Base-by-base conservation (phyloP, 495 filamentous ascomycete genomes). In the Hyaloscypha bicolor region DNA sequence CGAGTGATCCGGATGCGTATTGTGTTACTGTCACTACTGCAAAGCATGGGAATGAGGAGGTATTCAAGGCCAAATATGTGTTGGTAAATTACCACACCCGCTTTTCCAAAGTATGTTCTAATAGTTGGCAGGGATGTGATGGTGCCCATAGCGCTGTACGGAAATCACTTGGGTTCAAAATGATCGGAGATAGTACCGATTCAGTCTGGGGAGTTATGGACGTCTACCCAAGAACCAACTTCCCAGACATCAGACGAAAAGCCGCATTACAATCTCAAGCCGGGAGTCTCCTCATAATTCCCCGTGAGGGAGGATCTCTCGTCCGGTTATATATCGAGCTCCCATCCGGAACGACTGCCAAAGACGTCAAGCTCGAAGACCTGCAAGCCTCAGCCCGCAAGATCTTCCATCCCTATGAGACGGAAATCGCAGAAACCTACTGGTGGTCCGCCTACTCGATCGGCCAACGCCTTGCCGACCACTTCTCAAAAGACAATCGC, bases 151-250 rank as follows among this genome's bases (percentile, higher is more conserved):
- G 88, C 72, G 76, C 77, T 39, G 81, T 93, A 29, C 85, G 92
- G 48, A 85, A 82, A 68, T 83, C 85, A 0, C 83, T 96, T 25
- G 90, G 89, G 3, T 87, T 85, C 73, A 81, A 82, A 48, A 90
- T 96, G 87, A 69, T 90, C 4, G 92, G 92, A 21, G 91, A 96
- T 72, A 88, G 82, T 70, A 88, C 81, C 37, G 90, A 94, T 75
- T 81, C 88, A 35, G 83, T 91, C 56, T 92, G 89, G 89, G 93
- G 93, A 66, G 93, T 96, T 16, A 90, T 95, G 87, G 93, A 97
- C 67, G 82, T 92, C 66, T 85, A 90, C 37, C 88, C 90, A 6
- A 81, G 79, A 6, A 94, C 93, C 0, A 77, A 88, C 71, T 97
- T 94, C 77, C 93, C 92, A 5, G 88, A 91, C 68, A 86, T 91